Evolutionary conservation across 1,284 basidiomycete genomes (phyloP).

Genomic region (Moesziomyces sp.): DNA sequence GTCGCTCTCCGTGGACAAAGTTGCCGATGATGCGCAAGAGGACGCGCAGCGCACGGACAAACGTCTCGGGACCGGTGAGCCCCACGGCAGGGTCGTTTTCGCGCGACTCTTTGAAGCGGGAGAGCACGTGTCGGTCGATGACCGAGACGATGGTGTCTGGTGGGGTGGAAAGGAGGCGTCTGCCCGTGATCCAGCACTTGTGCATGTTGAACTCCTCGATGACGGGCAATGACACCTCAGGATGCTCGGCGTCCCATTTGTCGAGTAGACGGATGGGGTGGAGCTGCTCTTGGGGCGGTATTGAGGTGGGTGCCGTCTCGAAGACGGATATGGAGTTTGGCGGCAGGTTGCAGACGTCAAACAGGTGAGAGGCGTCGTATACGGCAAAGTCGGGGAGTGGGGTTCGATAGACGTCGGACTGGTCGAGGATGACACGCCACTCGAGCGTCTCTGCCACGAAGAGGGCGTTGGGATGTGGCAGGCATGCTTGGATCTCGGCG

Average conservation of each 20-base stretch:
- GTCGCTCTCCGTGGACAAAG: constrained; percentile 43
- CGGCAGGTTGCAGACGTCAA: constrained; percentile 31
- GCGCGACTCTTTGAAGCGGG: constrained; percentile 29
- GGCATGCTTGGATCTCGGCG: constrained; percentile 23
- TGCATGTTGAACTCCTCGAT: constrained; percentile 49
- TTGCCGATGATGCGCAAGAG: constrained; percentile 44
- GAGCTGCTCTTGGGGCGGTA: constrained; percentile 22
- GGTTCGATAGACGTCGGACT: constrained; percentile 10
- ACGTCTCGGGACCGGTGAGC: constrained; percentile 32
- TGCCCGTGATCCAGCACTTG: constrained; percentile 37
- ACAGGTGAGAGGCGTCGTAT: constrained; percentile 17
- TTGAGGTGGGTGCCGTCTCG: constrained; percentile 29
- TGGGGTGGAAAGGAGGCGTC: constrained; percentile 28
- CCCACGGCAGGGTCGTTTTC: constrained; percentile 31
- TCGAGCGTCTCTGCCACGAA: constrained; percentile 52
- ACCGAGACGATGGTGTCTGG: constrained; percentile 38
- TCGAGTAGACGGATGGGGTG: constrained; percentile 20
- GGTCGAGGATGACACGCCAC: constrained; percentile 43
- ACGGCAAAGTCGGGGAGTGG: neutral
- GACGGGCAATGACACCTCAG: constrained; percentile 8
- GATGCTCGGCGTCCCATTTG: constrained; percentile 6
- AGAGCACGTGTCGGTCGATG: constrained; percentile 31
- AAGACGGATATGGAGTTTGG: constrained; percentile 26
- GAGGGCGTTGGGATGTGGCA: constrained; percentile 45
- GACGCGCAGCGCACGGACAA: constrained; percentile 36